Evolutionary conservation across 805 yeast species (phyloP).

Genomic region (Barnettozyma vustinii): DNA sequence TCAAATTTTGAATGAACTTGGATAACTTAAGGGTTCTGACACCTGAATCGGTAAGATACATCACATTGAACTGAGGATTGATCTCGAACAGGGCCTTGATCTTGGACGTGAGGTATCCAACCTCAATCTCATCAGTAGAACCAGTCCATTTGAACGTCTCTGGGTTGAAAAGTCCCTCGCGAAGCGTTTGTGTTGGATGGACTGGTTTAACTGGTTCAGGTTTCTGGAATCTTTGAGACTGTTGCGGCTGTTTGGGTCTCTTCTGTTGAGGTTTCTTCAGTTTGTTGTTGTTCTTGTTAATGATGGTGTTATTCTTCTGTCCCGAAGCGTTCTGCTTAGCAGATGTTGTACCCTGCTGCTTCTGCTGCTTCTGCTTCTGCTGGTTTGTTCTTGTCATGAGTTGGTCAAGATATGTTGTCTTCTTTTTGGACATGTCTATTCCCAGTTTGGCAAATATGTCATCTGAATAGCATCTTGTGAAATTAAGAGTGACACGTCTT

Average conservation of each 20-base stretch:
- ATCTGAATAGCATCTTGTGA: background rate
- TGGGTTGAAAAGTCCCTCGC: slow-evolving; percentile 14
- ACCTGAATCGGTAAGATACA: slow-evolving; percentile 10
- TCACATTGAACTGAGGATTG: slow-evolving; percentile 13
- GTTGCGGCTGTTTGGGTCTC: background rate
- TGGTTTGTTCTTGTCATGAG: background rate
- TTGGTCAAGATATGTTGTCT: background rate
- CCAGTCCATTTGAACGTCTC: slow-evolving; percentile 16
- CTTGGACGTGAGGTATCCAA: slow-evolving; percentile 18
- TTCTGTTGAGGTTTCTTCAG: background rate
- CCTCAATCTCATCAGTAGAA: slow-evolving; percentile 14
- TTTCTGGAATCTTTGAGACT: background rate
- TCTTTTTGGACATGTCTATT: background rate
- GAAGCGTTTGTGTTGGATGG: slow-evolving; percentile 1
- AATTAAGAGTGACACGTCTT: background rate
- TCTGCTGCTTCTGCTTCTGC: background rate
- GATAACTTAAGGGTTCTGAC: slow-evolving; percentile 8
- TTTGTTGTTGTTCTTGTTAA: background rate
- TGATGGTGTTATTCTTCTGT: background rate
- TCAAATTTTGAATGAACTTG: slow-evolving; percentile 9
- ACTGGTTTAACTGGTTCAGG: background rate
- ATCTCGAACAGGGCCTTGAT: slow-evolving; percentile 13
- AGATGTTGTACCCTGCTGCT: no score
- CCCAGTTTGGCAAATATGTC: background rate
- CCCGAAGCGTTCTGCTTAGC: background rate